A percentile compares a stretch with the other conserved stretches of the same genome.
These are phyloP conservation scores for Aspergillus amoenus DNA, from an alignment of 2,329 filamentous ascomycete species.

Conservation along the genomic window DNA sequence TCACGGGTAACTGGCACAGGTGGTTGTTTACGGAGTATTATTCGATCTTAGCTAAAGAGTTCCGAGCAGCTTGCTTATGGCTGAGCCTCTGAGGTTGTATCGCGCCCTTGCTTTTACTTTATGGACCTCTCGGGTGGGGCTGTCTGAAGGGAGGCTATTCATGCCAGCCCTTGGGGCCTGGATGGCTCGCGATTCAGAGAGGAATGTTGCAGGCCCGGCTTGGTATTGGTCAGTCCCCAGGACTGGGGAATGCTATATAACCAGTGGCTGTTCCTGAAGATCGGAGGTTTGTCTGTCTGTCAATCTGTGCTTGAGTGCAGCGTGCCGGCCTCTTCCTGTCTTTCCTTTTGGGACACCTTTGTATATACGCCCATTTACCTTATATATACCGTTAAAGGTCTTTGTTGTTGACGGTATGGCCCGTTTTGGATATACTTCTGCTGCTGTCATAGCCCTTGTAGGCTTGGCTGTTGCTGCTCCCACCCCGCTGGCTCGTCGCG, in stretches of 20 bases:
- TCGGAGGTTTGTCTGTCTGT: not conserved
- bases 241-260: not conserved
- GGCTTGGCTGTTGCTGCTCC: conserved; percentile 10
- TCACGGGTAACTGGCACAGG: not conserved
- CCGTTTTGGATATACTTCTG: conserved; percentile 7
- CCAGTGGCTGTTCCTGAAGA: conserved; percentile 1
- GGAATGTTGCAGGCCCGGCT: not conserved
- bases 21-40: not conserved
- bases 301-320: not conserved
- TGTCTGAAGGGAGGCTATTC: not conserved
- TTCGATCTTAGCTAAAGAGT: too few species aligned
- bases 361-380: not conserved
- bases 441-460: conserved; percentile 5
- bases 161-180: not conserved
- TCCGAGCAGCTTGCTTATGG: too few species aligned
- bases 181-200: not conserved
- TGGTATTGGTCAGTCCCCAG: not conserved
- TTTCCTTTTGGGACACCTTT: not conserved
- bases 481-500: conserved; percentile 18
- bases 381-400: not conserved
- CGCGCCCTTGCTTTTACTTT: not conserved
- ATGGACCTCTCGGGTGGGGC: not conserved
- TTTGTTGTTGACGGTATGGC: conserved; percentile 5
- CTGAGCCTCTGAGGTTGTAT: not conserved
- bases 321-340: not conserved